Conservation (phyloP, 2,329 filamentous ascomycete genomes). For the Phoma sp. region DNA sequence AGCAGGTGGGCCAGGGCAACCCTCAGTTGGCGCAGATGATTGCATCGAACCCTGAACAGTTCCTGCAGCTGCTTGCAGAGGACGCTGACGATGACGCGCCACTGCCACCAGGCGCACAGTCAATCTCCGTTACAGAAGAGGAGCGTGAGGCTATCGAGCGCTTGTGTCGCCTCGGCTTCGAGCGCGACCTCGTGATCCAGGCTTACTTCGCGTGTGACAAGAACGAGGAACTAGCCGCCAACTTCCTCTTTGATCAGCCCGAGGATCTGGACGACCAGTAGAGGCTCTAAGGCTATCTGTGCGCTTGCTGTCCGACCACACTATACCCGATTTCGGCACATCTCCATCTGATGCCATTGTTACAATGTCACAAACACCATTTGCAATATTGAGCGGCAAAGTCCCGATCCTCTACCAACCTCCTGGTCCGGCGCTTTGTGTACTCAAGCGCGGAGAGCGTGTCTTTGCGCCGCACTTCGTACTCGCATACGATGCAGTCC, state of each 20-base stretch:
- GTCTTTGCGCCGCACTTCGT: slow-evolving; percentile 2
- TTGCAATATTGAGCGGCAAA: slow-evolving; percentile 26
- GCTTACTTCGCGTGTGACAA: slow-evolving; percentile 99
- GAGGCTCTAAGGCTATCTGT: slow-evolving; percentile 20
- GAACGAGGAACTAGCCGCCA: slow-evolving; percentile 97
- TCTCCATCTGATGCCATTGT: slow-evolving; percentile 32
- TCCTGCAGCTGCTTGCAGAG: slow-evolving; percentile 88
- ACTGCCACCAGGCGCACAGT: slow-evolving; percentile 85
- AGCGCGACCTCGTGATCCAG: slow-evolving; percentile 92
- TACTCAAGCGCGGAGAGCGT: slow-evolving; percentile 1
- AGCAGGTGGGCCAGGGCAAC: slow-evolving; percentile 94
- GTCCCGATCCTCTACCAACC: slow-evolving; percentile 20
- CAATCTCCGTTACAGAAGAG: slow-evolving; percentile 91
- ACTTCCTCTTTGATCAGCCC: slow-evolving; percentile 97
- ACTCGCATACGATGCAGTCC: background rate
- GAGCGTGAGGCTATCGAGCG: slow-evolving; percentile 97
- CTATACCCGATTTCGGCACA: slow-evolving; percentile 29
- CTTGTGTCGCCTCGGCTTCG: slow-evolving; percentile 90
- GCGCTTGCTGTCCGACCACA: slow-evolving; percentile 31
- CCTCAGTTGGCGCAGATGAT: slow-evolving; percentile 94
- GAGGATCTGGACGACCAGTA: slow-evolving; percentile 74
- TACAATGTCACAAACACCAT: slow-evolving; percentile 28
- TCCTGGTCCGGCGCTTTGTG: slow-evolving; percentile 11
- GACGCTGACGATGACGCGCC: slow-evolving; percentile 84
- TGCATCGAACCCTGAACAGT: slow-evolving; percentile 89